These are phyloP conservation scores for Mimosa bimucronata DNA, from an alignment of 306 rosid genomes.

Conservation along the genomic window DNA sequence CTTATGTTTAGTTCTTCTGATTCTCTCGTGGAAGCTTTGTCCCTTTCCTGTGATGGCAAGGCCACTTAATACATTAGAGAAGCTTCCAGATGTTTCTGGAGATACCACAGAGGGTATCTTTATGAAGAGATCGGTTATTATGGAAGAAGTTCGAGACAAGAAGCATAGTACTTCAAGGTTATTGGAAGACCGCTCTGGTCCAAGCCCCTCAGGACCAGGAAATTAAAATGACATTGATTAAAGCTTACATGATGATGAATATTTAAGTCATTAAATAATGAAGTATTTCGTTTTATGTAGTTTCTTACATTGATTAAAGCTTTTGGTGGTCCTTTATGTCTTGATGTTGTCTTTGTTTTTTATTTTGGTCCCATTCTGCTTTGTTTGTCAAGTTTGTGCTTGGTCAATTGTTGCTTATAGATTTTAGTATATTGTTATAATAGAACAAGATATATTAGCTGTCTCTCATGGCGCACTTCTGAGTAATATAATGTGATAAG, in stretches of 20 bases:
- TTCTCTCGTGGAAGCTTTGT: slow-evolving; percentile 19
- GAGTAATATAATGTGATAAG: background rate
- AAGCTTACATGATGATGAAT: background rate
- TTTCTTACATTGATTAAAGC: background rate
- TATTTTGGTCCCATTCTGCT: background rate
- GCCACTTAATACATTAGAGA: slow-evolving; percentile 3
- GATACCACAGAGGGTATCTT: background rate
- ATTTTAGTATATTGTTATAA: no score
- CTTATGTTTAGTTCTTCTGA: slow-evolving; percentile 8
- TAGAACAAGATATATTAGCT: background rate
- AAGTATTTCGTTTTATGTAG: background rate
- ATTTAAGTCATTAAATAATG: background rate
- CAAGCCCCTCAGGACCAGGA: slow-evolving; percentile 1
- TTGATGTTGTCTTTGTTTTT: background rate
- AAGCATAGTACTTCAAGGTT: background rate
- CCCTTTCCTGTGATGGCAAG: slow-evolving; percentile 28
- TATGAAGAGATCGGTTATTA: background rate
- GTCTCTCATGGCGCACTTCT: background rate
- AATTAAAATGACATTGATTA: background rate
- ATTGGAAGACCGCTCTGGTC: background rate
- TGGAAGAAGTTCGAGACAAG: background rate
- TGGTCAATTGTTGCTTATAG: background rate
- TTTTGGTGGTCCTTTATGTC: background rate
- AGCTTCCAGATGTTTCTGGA: background rate
- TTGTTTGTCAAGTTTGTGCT: background rate